Percentiles rank a stretch among this genome's conserved stretches.
Conservation (phyloP, 2,329 filamentous ascomycete genomes). For the Thelonectria rubi region DNA sequence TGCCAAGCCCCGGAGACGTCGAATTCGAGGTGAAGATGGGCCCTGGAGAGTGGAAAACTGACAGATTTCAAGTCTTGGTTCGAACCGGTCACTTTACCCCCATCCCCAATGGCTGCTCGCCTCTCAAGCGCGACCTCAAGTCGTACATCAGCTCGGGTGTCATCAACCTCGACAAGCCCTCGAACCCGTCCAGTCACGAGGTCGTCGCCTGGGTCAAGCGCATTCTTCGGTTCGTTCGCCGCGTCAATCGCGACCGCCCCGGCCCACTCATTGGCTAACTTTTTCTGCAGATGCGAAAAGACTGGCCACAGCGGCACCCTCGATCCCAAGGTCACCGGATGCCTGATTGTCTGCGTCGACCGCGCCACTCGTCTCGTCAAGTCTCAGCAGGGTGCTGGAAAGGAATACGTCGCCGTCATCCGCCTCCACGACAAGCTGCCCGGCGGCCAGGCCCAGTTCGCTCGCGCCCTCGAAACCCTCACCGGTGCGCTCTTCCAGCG, state of each 20-base stretch:
- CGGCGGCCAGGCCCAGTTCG: slow-evolving; percentile 91
- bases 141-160: slow-evolving; percentile 97
- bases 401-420: slow-evolving; percentile 98
- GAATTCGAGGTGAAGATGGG: slow-evolving; percentile 19
- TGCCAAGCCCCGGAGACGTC: slow-evolving; percentile 36
- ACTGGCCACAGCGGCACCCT: slow-evolving; percentile 98
- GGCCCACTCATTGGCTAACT: slow-evolving; percentile 23
- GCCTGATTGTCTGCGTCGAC: slow-evolving; percentile 94
- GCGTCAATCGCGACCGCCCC: slow-evolving; percentile 27
- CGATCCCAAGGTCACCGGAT: slow-evolving; percentile 97
- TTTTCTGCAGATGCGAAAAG: slow-evolving; percentile 70
- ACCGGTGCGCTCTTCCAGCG: slow-evolving; percentile 93
- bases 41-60: slow-evolving; percentile 27
- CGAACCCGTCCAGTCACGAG: slow-evolving; percentile 97
- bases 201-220: slow-evolving; percentile 99
- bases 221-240: slow-evolving; percentile 77
- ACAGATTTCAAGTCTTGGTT: slow-evolving; percentile 73
- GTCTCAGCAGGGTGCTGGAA: slow-evolving; percentile 98
- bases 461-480: slow-evolving; percentile 91
- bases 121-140: slow-evolving; percentile 93
- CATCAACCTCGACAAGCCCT: slow-evolving; percentile 88
- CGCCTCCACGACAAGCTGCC: slow-evolving; percentile 95
- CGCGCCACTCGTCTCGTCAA: slow-evolving; percentile 97
- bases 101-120: slow-evolving; percentile 91
- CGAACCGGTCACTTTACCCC: slow-evolving; percentile 97